phyloP scores from a whole-genome alignment of 2,329 filamentous ascomycete species.

The Botrytis sinoallii region DNA sequence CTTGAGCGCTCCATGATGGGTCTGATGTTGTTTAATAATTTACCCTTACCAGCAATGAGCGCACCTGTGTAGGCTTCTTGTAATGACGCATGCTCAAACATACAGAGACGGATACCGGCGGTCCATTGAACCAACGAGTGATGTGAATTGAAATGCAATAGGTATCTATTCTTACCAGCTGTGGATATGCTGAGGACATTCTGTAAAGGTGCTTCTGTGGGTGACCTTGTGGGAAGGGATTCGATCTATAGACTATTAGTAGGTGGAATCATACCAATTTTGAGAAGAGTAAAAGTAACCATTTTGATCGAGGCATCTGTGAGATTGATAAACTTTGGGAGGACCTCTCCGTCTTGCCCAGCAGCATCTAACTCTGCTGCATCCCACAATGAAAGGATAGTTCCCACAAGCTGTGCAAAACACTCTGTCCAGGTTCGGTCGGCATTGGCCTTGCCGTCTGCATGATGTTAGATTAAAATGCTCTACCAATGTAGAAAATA shows the following conservation, averaged over 20 bases:
- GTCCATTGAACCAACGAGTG: conserved; percentile 96
- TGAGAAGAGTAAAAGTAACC: conserved; percentile 52
- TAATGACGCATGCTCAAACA: conserved; percentile 89
- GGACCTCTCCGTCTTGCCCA: conserved; percentile 77
- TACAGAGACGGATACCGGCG: conserved; percentile 84
- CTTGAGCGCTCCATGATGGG: conserved; percentile 79
- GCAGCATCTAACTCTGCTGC: conserved; percentile 85
- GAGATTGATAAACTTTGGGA: conserved; percentile 92
- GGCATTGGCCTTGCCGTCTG: conserved; percentile 80
- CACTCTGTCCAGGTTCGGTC: conserved; percentile 94
- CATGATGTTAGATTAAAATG: conserved; percentile 35
- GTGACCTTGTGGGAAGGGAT: conserved; percentile 78
- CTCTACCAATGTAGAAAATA: conserved; percentile 16
- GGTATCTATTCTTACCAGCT: conserved; percentile 89
- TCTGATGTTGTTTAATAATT: conserved; percentile 82
- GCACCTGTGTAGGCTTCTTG: conserved; percentile 97
- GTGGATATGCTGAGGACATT: conserved; percentile 96
- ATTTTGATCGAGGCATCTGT: conserved; percentile 98
- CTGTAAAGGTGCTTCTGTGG: conserved; percentile 75
- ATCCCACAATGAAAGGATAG: conserved; percentile 93
- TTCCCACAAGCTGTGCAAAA: conserved; percentile 94
- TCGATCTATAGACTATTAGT: conserved; percentile 61
- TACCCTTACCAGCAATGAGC: conserved; percentile 91
- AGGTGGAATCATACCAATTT: conserved; percentile 22
- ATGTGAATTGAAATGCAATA: conserved; percentile 93